A percentile compares a stretch with the other conserved stretches of the same genome.
Evolutionary conservation across 345 rosid species (phyloP).

Genomic region (Lepidium africanum): DNA sequence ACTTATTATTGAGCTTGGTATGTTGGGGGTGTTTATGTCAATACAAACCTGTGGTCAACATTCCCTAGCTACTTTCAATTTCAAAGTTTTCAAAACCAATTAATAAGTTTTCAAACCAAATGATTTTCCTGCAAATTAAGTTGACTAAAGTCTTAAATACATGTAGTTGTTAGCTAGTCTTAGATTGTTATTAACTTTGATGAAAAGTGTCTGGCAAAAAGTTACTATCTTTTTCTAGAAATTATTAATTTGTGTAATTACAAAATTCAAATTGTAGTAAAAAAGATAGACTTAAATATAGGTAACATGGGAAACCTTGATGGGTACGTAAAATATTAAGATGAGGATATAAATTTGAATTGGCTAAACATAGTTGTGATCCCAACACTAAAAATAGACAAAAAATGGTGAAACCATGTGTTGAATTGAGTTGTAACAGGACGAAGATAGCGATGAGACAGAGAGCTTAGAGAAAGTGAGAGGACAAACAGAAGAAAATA

Average conservation of each 20-base stretch:
- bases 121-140: too few relatives aligned
- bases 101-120: too few relatives aligned
- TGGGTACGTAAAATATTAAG: background rate
- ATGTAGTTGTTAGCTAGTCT: background rate
- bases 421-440: conserved; percentile 38
- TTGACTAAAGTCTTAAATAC: background rate
- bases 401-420: conserved; percentile 18
- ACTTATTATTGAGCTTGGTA: background rate
- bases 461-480: conserved; percentile 34
- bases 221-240: background rate
- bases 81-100: background rate
- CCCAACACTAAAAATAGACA: background rate
- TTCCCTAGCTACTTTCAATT: background rate
- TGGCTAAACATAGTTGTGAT: conserved; percentile 16
- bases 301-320: background rate
- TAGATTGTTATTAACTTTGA: background rate
- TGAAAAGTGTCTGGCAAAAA: conserved; percentile 8
- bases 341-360: conserved; percentile 5
- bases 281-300: background rate
- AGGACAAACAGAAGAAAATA: conserved; percentile 30
- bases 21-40: conserved; percentile 13
- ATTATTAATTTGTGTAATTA: conserved; percentile 3
- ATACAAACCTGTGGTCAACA: background rate
- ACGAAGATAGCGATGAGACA: conserved; percentile 35
- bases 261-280: conserved; percentile 5